These are phyloP conservation scores for Aquilaria agallochum DNA, from an alignment of 441 rosid species.

Conservation along the genomic window DNA sequence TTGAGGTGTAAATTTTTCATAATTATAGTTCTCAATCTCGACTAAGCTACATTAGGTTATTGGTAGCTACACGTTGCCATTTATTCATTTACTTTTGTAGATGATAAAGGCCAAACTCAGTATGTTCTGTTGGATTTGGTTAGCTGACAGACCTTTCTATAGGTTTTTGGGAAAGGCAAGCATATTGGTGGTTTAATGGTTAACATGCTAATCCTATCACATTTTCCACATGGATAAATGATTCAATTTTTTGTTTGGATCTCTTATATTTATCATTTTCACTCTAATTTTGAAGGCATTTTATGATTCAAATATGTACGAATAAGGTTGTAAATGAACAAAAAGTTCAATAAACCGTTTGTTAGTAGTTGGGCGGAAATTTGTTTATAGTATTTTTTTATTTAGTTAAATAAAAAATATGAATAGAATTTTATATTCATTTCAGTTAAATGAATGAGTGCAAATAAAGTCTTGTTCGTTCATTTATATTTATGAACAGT, in stretches of 20 bases:
- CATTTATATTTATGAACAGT: no score
- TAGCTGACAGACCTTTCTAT: constrained; percentile 75
- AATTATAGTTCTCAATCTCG: not conserved
- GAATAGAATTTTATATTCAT: no score
- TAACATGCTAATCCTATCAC: constrained; percentile 1
- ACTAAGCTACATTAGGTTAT: not conserved
- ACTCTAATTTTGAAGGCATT: constrained; percentile 5
- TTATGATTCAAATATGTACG: constrained; percentile 49
- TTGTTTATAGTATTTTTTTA: no score
- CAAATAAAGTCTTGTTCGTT: no score
- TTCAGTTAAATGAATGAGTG: no score
- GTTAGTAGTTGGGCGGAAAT: no score
- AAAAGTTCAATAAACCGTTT: no score
- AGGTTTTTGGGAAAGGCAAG: constrained; percentile 80
- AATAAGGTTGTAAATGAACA: not conserved
- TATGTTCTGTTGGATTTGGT: constrained; percentile 70
- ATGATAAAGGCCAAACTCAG: constrained; percentile 71
- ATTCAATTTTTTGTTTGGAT: not conserved
- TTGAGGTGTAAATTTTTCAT: constrained; percentile 42
- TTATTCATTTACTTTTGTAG: constrained; percentile 22
- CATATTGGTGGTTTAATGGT: constrained; percentile 92
- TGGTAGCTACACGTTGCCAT: constrained; percentile 1
- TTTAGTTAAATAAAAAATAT: no score
- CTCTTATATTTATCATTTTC: not conserved
- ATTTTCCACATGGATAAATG: not conserved